Evolutionary conservation across 371 early-diverging fungal species (phyloP).

Genomic region (Coemansia sp.): DNA sequence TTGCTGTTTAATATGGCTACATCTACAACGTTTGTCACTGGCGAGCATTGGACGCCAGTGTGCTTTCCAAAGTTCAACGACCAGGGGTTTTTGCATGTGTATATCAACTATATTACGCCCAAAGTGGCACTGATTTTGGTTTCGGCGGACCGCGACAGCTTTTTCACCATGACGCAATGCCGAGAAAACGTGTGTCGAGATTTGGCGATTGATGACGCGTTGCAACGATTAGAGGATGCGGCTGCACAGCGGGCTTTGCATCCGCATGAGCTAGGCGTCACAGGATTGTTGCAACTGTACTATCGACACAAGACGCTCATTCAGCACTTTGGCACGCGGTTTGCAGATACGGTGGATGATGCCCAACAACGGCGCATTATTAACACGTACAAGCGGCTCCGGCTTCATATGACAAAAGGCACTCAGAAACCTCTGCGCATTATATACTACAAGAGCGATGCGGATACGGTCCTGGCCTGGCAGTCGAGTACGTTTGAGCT

Average conservation of each 20-base stretch:
- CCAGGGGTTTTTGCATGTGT: constrained; percentile 84
- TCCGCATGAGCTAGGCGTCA: constrained; percentile 35
- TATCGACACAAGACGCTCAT: constrained; percentile 40
- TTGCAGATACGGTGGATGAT: constrained; percentile 26
- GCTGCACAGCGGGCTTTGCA: constrained; percentile 45
- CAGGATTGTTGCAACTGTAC: constrained; percentile 32
- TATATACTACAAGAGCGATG: constrained; percentile 14
- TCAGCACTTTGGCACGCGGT: constrained; percentile 49
- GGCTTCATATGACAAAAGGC: constrained; percentile 37
- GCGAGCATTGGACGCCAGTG: constrained; percentile 93
- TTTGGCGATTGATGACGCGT: too few species aligned
- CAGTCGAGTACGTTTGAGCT: constrained; percentile 50
- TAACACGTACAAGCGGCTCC: constrained; percentile 42
- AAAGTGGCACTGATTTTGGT: constrained; percentile 73
- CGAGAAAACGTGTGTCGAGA: too few species aligned
- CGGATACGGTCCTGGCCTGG: constrained; percentile 34
- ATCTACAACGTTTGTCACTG: constrained; percentile 69
- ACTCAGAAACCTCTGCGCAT: constrained; percentile 40
- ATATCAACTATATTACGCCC: constrained; percentile 74
- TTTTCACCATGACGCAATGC: constrained; percentile 75
- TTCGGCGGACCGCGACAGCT: constrained; percentile 78
- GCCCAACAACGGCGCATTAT: constrained; percentile 35
- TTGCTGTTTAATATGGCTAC: constrained; percentile 80
- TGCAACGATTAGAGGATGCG: constrained; percentile 43
- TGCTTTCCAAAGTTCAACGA: constrained; percentile 91